Base-by-base conservation (phyloP, 306 rosid genomes). In the Pueraria montana region DNA sequence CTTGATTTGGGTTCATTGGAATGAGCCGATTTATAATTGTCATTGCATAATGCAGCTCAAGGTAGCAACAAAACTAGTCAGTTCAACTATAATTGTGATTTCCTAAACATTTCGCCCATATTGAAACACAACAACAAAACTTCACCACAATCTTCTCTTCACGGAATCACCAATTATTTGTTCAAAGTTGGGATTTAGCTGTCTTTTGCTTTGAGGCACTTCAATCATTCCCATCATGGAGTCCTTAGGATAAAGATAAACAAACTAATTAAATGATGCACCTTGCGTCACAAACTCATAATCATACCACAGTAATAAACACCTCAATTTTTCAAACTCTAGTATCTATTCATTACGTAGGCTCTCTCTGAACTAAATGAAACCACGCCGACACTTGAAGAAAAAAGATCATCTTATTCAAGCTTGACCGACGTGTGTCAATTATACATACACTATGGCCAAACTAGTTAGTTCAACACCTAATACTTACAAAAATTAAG, bases 121-220 rank as follows among this genome's bases (percentile, higher is more conserved):
- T 61, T 80, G 84, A 79, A 78, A 86, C 89, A 72, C 76, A 79
- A 67, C 43, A 26, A 49, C 58, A n/a, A 69, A 78, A 52, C 66
- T 62, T 87, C 70, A 87, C 75, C 88, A 74, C 84, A 73, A 78
- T 52, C 66, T 46, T 11, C 46, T 53, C 24, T 42, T 71, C 36
- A 55, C 11, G 32, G 11, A 49, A 4, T 64, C 77, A 77, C 73
- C 75, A 72, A 74, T 80, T 83, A 83, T 85, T 83, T 40, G 74
- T 83, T 87, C 55, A 68, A 87, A 72, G 87, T 82, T 86, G 82
- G 80, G 90, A 58, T 66, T 84, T 84, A 56, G 80, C 78, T 87
- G 88, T 86, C 88, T 64, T 89, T 84, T 3, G 18, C 77, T 68
- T 78, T 75, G 62, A 69, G 79, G 66, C 74, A 75, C 77, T 71